Percentiles rank a stretch among this genome's conserved stretches.
phyloP scores from a whole-genome alignment of 2,329 filamentous ascomycete genomes.

The Penicillium sp. region DNA sequence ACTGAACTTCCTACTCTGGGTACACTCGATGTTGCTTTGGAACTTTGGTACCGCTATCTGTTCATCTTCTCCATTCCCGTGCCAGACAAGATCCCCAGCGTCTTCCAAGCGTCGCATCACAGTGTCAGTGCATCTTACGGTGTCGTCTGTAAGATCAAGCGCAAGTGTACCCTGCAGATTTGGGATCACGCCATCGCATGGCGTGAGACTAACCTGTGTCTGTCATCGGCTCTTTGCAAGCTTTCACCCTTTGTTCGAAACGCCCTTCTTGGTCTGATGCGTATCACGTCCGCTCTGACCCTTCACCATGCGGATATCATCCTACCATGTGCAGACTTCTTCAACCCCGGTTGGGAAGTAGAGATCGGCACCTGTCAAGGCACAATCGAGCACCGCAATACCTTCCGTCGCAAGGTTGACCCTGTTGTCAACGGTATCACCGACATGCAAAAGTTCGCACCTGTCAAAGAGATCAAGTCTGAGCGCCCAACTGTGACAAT shows the following conservation, averaged over 20 bases:
- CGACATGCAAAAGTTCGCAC: constrained; percentile 58
- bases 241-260: constrained; percentile 47
- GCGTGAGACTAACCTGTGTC: constrained; percentile 50
- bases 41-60: constrained; percentile 40
- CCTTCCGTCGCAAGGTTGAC: constrained; percentile 56
- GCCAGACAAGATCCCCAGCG: constrained; percentile 51
- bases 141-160: constrained; percentile 56
- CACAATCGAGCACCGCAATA: constrained; percentile 50
- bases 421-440: constrained; percentile 61
- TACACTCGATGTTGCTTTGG: constrained; percentile 33
- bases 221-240: constrained; percentile 46
- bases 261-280: constrained; percentile 43
- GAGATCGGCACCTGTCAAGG: constrained; percentile 57
- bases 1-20: constrained; percentile 36
- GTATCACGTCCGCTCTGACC: constrained; percentile 44
- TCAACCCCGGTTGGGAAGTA: constrained; percentile 59
- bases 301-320: constrained; percentile 55
- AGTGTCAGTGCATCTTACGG: constrained; percentile 57
- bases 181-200: constrained; percentile 61
- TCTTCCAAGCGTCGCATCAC: constrained; percentile 60
- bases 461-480: constrained; percentile 54
- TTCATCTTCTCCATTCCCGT: constrained; percentile 55
- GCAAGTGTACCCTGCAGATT: constrained; percentile 55
- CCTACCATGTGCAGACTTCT: constrained; percentile 54
- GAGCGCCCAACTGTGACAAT: constrained; percentile 58